Evolutionary conservation across 2,329 filamentous ascomycete species (phyloP).

Genomic region (Nectriaceae sp.): DNA sequence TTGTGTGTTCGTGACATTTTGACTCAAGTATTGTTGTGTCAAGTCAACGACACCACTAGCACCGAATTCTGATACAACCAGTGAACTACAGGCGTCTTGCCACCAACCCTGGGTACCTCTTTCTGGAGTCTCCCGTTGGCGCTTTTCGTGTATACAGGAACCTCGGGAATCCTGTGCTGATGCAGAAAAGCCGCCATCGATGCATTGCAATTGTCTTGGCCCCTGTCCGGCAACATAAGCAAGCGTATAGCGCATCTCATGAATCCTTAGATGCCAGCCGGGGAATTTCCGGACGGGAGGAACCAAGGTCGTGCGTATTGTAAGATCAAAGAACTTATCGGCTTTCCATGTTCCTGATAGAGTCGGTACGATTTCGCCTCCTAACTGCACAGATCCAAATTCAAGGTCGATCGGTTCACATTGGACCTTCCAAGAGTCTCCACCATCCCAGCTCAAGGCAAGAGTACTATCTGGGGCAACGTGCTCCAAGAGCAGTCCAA

Average conservation of each 20-base stretch:
- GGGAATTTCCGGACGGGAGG: not conserved
- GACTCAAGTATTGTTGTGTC: not conserved
- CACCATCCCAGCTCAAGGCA: constrained; percentile 31
- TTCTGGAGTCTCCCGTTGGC: constrained; percentile 7
- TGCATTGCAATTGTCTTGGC: not conserved
- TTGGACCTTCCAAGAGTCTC: constrained; percentile 32
- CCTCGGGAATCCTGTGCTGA: not conserved
- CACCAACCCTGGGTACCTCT: not conserved
- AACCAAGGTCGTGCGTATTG: not conserved
- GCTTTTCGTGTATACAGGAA: constrained; percentile 1
- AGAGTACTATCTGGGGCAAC: constrained; percentile 36
- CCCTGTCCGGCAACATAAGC: not conserved
- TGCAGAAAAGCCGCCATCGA: not conserved
- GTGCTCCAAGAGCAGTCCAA: constrained; percentile 36
- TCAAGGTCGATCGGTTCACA: constrained; percentile 25
- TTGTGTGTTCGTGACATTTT: not conserved
- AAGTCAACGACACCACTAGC: not conserved
- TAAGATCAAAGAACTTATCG: not conserved
- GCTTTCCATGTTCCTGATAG: not conserved
- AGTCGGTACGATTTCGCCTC: not conserved
- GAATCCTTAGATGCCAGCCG: not conserved
- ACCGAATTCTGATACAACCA: not conserved
- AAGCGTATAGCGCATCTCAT: not conserved
- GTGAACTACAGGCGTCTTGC: not conserved
- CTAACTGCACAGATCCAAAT: not conserved